Evolutionary conservation across 2,329 filamentous ascomycete species (phyloP).

Genomic region (Trichoderma hamatum): DNA sequence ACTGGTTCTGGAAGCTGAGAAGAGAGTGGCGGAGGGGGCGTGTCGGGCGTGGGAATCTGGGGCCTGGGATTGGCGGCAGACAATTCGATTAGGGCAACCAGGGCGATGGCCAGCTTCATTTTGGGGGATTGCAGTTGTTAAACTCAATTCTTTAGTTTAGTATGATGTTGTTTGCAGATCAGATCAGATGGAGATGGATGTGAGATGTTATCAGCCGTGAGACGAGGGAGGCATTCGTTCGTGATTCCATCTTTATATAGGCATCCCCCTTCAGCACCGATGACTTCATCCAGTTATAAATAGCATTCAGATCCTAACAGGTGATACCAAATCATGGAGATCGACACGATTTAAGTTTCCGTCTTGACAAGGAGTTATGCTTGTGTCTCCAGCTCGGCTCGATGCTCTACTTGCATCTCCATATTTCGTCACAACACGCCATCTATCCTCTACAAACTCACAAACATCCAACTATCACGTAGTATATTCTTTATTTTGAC

Average conservation of each 20-base stretch:
- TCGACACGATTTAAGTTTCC: not conserved
- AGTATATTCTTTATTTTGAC: not conserved
- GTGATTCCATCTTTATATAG: not conserved
- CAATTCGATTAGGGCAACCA: conserved; percentile 33
- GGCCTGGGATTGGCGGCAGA: conserved; percentile 35
- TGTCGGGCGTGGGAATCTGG: conserved; percentile 29
- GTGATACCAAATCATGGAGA: not conserved
- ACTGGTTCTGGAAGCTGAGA: conserved; percentile 29
- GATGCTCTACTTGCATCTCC: not conserved
- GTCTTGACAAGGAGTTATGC: not conserved
- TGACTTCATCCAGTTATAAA: not conserved
- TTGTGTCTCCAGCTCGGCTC: not conserved
- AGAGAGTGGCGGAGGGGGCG: conserved; percentile 34
- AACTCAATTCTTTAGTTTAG: not conserved
- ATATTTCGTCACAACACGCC: not conserved
- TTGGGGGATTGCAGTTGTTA: not conserved
- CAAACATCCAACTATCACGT: not conserved
- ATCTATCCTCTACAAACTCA: not conserved
- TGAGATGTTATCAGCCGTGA: not conserved
- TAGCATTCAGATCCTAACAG: not conserved
- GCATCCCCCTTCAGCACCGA: not conserved
- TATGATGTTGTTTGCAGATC: not conserved
- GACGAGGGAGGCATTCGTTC: not conserved
- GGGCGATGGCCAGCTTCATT: conserved; percentile 36
- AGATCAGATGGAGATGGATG: not conserved